A percentile compares a stretch with the other conserved stretches of the same genome.
These are phyloP conservation scores for Dysphania ambrosioides DNA, from an alignment of 148 eudicot genomes.

Conservation along the genomic window DNA sequence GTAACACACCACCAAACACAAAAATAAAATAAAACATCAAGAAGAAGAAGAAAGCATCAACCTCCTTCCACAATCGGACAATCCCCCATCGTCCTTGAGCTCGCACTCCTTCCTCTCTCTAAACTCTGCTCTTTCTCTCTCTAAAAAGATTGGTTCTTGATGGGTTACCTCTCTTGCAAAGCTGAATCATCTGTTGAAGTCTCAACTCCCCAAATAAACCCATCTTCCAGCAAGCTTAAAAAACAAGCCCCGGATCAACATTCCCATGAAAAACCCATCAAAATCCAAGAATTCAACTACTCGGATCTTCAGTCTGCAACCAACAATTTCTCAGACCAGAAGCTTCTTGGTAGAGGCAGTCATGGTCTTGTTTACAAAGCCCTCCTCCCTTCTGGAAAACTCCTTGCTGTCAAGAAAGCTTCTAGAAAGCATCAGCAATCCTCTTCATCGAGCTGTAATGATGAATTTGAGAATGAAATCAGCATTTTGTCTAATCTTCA, in stretches of 20 bases:
- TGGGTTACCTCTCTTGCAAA: slow-evolving; percentile 82
- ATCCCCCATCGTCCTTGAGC: slow-evolving; percentile 18
- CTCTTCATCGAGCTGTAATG: not conserved
- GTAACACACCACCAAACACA: slow-evolving; percentile 12
- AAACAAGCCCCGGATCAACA: slow-evolving; percentile 3
- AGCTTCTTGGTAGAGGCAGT: slow-evolving; percentile 83
- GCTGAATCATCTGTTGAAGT: slow-evolving; percentile 51
- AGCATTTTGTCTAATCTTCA: slow-evolving; percentile 57
- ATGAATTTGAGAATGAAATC: slow-evolving; percentile 76
- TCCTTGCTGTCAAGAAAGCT: slow-evolving; percentile 79
- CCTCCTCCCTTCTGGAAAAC: slow-evolving; percentile 56
- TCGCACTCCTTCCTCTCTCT: too few relatives aligned
- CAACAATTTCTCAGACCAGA: slow-evolving; percentile 60
- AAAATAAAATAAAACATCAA: not conserved
- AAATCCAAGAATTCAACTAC: slow-evolving; percentile 62
- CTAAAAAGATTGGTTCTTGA: slow-evolving; percentile 27
- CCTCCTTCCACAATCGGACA: slow-evolving; percentile 11
- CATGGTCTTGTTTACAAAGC: slow-evolving; percentile 93
- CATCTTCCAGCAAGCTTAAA: slow-evolving; percentile 10
- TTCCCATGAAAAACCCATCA: slow-evolving; percentile 34
- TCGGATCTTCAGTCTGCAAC: slow-evolving; percentile 71
- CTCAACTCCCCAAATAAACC: slow-evolving; percentile 32
- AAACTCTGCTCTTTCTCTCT: not conserved
- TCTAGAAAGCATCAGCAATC: slow-evolving; percentile 30
- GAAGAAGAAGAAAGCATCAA: not conserved